These are phyloP conservation scores for Afroboletus lepidellus DNA, from an alignment of 1,284 basidiomycete species.

Conservation along the genomic window DNA sequence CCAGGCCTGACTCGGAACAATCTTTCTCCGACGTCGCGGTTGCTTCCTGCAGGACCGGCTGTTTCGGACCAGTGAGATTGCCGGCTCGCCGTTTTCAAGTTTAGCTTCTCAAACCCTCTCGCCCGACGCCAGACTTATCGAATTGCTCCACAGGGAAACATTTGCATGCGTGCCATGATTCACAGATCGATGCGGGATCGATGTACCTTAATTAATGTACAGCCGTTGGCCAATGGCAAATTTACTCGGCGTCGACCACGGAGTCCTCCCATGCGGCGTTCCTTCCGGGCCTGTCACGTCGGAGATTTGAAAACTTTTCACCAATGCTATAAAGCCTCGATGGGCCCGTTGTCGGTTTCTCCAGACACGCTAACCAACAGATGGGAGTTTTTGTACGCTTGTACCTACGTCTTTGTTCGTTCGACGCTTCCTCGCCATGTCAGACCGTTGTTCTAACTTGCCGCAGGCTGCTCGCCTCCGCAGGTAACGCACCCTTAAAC, in stretches of 20 bases:
- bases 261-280: constrained; percentile 14
- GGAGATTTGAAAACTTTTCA: constrained; percentile 26
- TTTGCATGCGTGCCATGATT: background rate
- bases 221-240: constrained; percentile 23
- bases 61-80: background rate
- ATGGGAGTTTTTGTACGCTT: constrained; percentile 34
- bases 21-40: background rate
- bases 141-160: constrained; percentile 9
- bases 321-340: constrained; percentile 25
- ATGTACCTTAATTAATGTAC: background rate
- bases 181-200: constrained; percentile 18
- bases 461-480: constrained; percentile 26
- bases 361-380: constrained; percentile 33
- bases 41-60: background rate
- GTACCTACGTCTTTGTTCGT: constrained; percentile 32
- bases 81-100: background rate
- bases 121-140: background rate
- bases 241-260: constrained; percentile 13
- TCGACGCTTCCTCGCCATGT: background rate
- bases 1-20: background rate
- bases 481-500: constrained; percentile 36
- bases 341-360: background rate
- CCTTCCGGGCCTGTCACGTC: constrained; percentile 25
- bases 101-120: background rate
- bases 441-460: constrained; percentile 5